These are phyloP conservation scores for Nephelium lappaceum DNA, from an alignment of 345 rosid species.

Conservation along the genomic window DNA sequence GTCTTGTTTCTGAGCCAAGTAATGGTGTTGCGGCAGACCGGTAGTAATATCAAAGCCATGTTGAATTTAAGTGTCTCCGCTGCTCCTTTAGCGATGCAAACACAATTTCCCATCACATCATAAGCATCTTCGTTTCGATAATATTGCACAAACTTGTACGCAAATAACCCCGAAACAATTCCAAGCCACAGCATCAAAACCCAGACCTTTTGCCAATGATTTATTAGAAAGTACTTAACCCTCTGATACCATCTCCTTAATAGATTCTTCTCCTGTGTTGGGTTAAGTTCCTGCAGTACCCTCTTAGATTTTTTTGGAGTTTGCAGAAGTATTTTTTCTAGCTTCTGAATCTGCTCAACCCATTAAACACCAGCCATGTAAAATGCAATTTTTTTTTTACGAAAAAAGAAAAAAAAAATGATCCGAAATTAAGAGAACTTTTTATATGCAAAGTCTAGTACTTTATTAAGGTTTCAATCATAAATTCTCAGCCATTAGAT, in stretches of 20 bases:
- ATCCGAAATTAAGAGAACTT: too few relatives aligned
- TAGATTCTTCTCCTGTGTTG: slow-evolving; percentile 63
- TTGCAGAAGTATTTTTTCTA: slow-evolving; percentile 71
- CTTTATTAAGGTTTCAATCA: too few relatives aligned
- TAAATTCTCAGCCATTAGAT: too few relatives aligned
- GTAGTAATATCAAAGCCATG: slow-evolving; percentile 81
- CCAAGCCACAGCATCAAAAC: slow-evolving; percentile 73
- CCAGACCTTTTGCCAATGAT: slow-evolving; percentile 90
- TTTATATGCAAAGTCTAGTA: too few relatives aligned
- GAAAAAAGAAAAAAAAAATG: too few relatives aligned
- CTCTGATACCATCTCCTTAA: slow-evolving; percentile 23
- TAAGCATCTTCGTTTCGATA: slow-evolving; percentile 53
- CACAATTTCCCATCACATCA: slow-evolving; percentile 79
- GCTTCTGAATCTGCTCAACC: slow-evolving; percentile 52
- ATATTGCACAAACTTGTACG: slow-evolving; percentile 46
- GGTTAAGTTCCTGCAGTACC: slow-evolving; percentile 45
- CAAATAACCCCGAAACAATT: slow-evolving; percentile 41
- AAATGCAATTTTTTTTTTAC: too few relatives aligned
- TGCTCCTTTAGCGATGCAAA: slow-evolving; percentile 81
- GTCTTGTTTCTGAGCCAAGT: slow-evolving; percentile 93
- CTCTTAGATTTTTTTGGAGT: slow-evolving; percentile 77
- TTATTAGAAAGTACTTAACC: slow-evolving; percentile 61
- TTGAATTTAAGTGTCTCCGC: slow-evolving; percentile 88
- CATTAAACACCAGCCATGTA: not conserved
- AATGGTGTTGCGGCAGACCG: slow-evolving; percentile 84